Evolutionary conservation across 306 rosid genomes (phyloP).

Genomic region (Geum urbanum): DNA sequence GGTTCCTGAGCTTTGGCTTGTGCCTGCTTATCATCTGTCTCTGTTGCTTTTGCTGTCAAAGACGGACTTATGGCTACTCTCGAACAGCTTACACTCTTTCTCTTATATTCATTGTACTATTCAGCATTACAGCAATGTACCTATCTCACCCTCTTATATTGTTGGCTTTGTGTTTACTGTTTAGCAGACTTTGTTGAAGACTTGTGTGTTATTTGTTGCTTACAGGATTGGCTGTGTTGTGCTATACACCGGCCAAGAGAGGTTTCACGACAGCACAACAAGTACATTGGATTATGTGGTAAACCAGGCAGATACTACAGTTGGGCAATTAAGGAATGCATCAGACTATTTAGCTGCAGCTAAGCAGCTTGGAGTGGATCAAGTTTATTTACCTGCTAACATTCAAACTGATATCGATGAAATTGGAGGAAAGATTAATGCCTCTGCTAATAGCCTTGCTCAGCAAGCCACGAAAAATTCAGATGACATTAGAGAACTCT

Average conservation of each 20-base stretch:
- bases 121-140: slow-evolving; percentile 43
- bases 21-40: slow-evolving; percentile 32
- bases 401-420: slow-evolving; percentile 44
- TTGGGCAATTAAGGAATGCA: slow-evolving; percentile 32
- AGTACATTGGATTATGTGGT: slow-evolving; percentile 36
- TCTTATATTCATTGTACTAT: slow-evolving; percentile 38
- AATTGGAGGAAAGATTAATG: slow-evolving; percentile 35
- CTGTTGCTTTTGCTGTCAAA: slow-evolving; percentile 34
- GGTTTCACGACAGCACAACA: slow-evolving; percentile 40
- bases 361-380: slow-evolving; percentile 46
- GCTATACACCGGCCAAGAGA: slow-evolving; percentile 42
- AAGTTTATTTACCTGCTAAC: slow-evolving; percentile 40
- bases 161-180: not conserved
- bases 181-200: not conserved
- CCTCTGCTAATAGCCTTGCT: slow-evolving; percentile 37
- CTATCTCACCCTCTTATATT: not conserved
- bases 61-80: slow-evolving; percentile 38
- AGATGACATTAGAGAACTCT: slow-evolving; percentile 40
- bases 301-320: slow-evolving; percentile 40
- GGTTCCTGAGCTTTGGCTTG: slow-evolving; percentile 48
- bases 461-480: slow-evolving; percentile 26
- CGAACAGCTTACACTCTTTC: slow-evolving; percentile 39
- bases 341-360: slow-evolving; percentile 44
- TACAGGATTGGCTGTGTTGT: slow-evolving; percentile 50
- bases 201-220: slow-evolving; percentile 4